A percentile compares a stretch with the other conserved stretches of the same genome.
Conservation (phyloP, 306 rosid species). For the Fragaria nilgerrensis region DNA sequence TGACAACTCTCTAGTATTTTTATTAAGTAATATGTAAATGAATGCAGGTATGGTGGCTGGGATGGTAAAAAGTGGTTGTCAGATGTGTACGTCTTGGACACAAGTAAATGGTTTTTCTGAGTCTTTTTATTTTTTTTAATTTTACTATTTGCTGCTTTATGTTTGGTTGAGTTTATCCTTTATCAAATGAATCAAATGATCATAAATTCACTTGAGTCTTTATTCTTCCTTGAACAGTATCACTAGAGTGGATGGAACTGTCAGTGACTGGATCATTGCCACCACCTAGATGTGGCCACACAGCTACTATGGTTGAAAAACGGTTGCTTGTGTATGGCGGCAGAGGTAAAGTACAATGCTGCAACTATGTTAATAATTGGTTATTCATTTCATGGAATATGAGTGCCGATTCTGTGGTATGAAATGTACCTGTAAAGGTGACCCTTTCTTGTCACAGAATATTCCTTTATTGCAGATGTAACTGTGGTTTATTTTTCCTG, state of each 20-base stretch:
- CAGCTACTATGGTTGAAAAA: conserved; percentile 89
- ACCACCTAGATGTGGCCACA: conserved; percentile 93
- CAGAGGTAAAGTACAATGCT: conserved; percentile 60
- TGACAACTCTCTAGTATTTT: conserved; percentile 13
- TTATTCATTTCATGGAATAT: conserved; percentile 1
- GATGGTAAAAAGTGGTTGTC: conserved; percentile 97
- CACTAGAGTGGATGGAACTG: conserved; percentile 93
- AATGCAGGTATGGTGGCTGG: conserved; percentile 97
- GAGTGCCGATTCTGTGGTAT: no score
- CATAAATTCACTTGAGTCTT: conserved; percentile 16
- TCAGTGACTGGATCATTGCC: conserved; percentile 77
- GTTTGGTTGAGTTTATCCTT: not conserved
- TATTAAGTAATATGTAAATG: conserved; percentile 20
- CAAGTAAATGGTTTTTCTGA: conserved; percentile 50
- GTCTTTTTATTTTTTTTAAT: conserved; percentile 13
- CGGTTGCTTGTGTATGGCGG: conserved; percentile 92
- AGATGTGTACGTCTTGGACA: conserved; percentile 88
- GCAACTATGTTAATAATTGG: conserved; percentile 15
- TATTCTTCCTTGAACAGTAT: conserved; percentile 48
- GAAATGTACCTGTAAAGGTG: no score
- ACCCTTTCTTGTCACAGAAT: no score
- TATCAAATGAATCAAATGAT: conserved; percentile 8
- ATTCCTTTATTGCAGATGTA: no score
- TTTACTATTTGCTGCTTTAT: not conserved
- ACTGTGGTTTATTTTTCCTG: no score